Evolutionary conservation across 306 rosid genomes (phyloP), one percentile per base, ranked within the genome.

Genomic region (Cucurbita moschata): DNA sequence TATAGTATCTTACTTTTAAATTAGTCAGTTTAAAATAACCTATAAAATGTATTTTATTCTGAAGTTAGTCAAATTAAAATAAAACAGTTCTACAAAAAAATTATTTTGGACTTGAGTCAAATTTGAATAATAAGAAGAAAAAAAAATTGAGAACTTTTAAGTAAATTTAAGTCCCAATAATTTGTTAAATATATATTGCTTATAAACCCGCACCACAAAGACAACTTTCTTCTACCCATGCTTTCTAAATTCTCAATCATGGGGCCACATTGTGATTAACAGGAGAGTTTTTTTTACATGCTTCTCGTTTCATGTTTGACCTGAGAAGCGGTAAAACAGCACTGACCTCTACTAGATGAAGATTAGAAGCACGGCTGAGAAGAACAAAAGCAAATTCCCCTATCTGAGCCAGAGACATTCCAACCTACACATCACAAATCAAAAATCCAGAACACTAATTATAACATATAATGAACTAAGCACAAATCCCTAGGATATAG

Each of bases 331-430:
- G 35, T 71, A 43, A 10, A 38, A 55, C 15, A 58, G 81, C 54
- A 73, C 95, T 75, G 75, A 87, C 99, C 99, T 91, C 96, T 46
- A 95, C 97, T 79, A 95, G 82, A 86, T 89, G 96, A 81, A 95
- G 93, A 88, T 91, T 91, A 26, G 97, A 95, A 71, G 99, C 99
- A 49, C 99, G 97, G 71, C 97, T 95, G 65, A 95, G 95, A 85
- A 95, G 97, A 85, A 95, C 99, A 84, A 95, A 95, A 57, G 99
- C 85, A 74, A 91, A 95, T 63, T 95, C 99, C 59, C 99, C 99
- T 78, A 95, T 95, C 77, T 95, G 99, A 61, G 99, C 99, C 75
- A 95, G 71, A 67, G 99, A 95, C 90, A 95, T 87, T 80, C 97
- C 99, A 53, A 95, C 99, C 99, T 95, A 85, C 77, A 74, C 78